Percentiles rank a stretch among this genome's conserved stretches.
These are phyloP conservation scores for Pterocarpus santalinus DNA, from an alignment of 306 rosid species.

Conservation along the genomic window DNA sequence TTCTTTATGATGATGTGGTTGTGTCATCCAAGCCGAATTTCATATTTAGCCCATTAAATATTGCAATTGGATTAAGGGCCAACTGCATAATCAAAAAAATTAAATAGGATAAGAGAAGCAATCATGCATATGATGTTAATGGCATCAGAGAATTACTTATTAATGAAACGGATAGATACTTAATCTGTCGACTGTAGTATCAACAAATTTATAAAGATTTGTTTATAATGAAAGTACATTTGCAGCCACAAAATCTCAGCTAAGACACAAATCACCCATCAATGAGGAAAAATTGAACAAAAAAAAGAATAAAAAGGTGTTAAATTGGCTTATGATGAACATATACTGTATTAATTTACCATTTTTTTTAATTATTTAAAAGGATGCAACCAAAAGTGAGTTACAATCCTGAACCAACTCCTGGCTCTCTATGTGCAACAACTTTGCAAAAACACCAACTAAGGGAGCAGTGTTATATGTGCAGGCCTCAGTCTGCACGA, in stretches of 20 bases:
- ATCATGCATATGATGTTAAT: not conserved
- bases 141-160: not conserved
- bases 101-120: no score
- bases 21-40: no score
- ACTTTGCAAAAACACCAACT: slow-evolving; percentile 85
- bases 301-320: not conserved
- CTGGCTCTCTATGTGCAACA: slow-evolving; percentile 57
- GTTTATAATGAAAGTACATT: slow-evolving; percentile 46
- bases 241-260: slow-evolving; percentile 43
- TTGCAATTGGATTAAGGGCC: no score
- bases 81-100: no score
- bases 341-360: slow-evolving; percentile 19
- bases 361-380: slow-evolving; percentile 37
- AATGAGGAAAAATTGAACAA: not conserved
- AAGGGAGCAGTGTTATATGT: slow-evolving; percentile 95
- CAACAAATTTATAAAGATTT: not conserved
- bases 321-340: slow-evolving; percentile 30
- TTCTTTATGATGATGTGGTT: no score
- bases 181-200: not conserved
- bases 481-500: slow-evolving; percentile 98
- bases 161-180: not conserved
- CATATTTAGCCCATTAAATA: no score
- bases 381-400: slow-evolving; percentile 68
- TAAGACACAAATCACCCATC: slow-evolving; percentile 41
- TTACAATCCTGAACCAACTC: slow-evolving; percentile 47